Percentiles rank a stretch among this genome's conserved stretches.
These are phyloP conservation scores for Musa beccarii DNA, from an alignment of 176 grass and related monocot genomes.

Conservation along the genomic window DNA sequence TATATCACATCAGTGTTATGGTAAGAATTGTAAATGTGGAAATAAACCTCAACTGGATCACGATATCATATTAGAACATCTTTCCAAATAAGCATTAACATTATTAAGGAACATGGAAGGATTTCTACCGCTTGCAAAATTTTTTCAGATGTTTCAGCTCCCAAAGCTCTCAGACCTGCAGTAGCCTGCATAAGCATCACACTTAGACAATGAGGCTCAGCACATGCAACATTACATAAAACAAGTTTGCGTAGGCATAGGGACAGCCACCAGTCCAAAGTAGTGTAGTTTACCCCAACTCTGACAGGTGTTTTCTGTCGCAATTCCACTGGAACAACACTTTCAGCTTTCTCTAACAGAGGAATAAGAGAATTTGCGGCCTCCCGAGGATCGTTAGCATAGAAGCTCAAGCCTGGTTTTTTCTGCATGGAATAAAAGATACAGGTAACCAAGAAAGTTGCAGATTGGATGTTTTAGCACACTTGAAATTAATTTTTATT, in stretches of 20 bases:
- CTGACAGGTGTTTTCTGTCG: conserved; percentile 30
- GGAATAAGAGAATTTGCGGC: conserved; percentile 26
- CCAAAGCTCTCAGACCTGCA: conserved; percentile 36
- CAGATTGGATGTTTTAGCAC: not conserved
- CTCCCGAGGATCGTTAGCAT: conserved; percentile 26
- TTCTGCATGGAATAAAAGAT: conserved; percentile 6
- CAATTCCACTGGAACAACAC: conserved; percentile 20
- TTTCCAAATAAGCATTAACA: not conserved
- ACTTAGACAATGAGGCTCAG: not conserved
- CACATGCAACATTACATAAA: not conserved
- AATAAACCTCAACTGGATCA: not conserved
- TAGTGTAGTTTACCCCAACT: conserved; percentile 30
- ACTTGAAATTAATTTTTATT: not conserved
- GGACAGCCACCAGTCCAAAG: not conserved
- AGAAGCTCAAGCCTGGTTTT: conserved; percentile 40
- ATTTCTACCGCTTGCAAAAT: conserved; percentile 38
- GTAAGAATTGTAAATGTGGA: not conserved
- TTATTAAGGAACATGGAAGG: not conserved
- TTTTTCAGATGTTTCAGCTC: conserved; percentile 26
- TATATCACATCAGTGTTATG: not conserved
- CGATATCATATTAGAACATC: not conserved
- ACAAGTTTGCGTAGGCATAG: not conserved
- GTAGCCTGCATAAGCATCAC: conserved; percentile 24
- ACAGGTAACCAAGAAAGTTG: not conserved
- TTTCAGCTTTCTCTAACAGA: conserved; percentile 33